Percentiles rank a stretch among this genome's conserved stretches.
phyloP scores from a whole-genome alignment of 2,329 filamentous ascomycete genomes.

The Penicillium sp. region DNA sequence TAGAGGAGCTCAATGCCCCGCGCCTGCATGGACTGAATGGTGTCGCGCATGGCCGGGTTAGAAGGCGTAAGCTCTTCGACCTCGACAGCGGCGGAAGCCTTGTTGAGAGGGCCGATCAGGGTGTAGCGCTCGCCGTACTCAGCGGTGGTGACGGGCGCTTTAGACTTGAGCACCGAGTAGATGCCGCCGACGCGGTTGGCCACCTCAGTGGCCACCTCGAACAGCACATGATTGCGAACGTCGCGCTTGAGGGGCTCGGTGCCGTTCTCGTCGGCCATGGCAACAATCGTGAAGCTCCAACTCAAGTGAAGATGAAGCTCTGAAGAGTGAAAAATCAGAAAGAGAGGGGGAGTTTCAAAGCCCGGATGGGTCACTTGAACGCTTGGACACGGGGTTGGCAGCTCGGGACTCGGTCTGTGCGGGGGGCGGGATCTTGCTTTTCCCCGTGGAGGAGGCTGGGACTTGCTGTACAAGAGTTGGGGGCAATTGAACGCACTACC shows the following conservation, averaged over 20 bases:
- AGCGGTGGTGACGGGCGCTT: constrained; percentile 92
- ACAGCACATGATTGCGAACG: constrained; percentile 92
- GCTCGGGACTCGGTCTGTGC: constrained; percentile 25
- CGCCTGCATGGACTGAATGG: constrained; percentile 88
- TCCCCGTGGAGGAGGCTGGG: constrained; percentile 6
- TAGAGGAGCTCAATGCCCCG: constrained; percentile 87
- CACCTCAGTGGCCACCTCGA: constrained; percentile 95
- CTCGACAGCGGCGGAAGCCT: constrained; percentile 90
- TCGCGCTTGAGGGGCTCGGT: constrained; percentile 53
- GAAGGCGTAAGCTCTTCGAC: constrained; percentile 88
- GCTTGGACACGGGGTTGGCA: constrained; percentile 3
- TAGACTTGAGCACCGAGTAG: constrained; percentile 98
- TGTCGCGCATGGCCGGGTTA: constrained; percentile 70
- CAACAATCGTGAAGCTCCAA: background rate
- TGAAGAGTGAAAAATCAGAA: constrained; percentile 6
- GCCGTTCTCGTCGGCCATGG: constrained; percentile 83
- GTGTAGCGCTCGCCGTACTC: constrained; percentile 99
- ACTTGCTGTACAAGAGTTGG: background rate
- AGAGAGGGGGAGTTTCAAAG: constrained; percentile 10
- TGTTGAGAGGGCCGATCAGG: constrained; percentile 89
- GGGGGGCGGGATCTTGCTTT: constrained; percentile 15
- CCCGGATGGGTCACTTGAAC: constrained; percentile 5
- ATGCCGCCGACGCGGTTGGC: constrained; percentile 98
- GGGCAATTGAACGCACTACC: too few species aligned
- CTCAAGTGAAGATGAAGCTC: constrained; percentile 2